Evolutionary conservation across 2,329 filamentous ascomycete species (phyloP).

Genomic region (Diaporthe humulicola): DNA sequence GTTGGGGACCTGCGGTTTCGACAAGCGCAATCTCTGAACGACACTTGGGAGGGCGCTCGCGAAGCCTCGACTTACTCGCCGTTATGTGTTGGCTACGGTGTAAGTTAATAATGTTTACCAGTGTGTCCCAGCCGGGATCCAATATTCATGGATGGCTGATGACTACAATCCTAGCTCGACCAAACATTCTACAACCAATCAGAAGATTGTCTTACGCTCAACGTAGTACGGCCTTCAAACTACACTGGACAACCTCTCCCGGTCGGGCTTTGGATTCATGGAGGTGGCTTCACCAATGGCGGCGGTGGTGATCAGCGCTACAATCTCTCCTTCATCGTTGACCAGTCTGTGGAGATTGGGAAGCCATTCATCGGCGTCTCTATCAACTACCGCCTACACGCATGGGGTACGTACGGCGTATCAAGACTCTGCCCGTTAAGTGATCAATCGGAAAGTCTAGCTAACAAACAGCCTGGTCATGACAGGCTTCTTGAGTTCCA

Average conservation of each 20-base stretch:
- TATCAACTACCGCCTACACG: slow-evolving; percentile 62
- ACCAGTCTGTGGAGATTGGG: slow-evolving; percentile 50
- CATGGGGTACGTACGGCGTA: slow-evolving; percentile 47
- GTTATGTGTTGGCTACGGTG: slow-evolving; percentile 65
- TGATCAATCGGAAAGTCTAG: not conserved
- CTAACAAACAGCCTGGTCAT: not conserved
- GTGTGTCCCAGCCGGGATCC: not conserved
- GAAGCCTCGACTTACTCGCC: slow-evolving; percentile 60
- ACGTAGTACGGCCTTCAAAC: slow-evolving; percentile 69
- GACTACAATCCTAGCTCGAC: slow-evolving; percentile 20
- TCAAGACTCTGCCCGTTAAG: rapidly evolving
- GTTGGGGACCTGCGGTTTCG: slow-evolving; percentile 54
- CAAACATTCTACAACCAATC: slow-evolving; percentile 41
- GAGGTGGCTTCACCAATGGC: slow-evolving; percentile 50
- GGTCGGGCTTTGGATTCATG: slow-evolving; percentile 57
- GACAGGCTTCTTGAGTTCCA: slow-evolving; percentile 19
- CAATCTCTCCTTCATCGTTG: slow-evolving; percentile 68
- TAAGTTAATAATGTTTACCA: slow-evolving; percentile 38
- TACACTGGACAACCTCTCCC: slow-evolving; percentile 49
- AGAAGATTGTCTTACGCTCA: slow-evolving; percentile 74
- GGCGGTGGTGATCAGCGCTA: slow-evolving; percentile 60
- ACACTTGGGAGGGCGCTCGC: slow-evolving; percentile 55
- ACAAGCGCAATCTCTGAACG: slow-evolving; percentile 49
- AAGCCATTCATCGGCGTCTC: slow-evolving; percentile 58
- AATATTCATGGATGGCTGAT: not conserved